phyloP scores from a whole-genome alignment of 2,329 filamentous ascomycete species.

The Trichoderma simmonsii region DNA sequence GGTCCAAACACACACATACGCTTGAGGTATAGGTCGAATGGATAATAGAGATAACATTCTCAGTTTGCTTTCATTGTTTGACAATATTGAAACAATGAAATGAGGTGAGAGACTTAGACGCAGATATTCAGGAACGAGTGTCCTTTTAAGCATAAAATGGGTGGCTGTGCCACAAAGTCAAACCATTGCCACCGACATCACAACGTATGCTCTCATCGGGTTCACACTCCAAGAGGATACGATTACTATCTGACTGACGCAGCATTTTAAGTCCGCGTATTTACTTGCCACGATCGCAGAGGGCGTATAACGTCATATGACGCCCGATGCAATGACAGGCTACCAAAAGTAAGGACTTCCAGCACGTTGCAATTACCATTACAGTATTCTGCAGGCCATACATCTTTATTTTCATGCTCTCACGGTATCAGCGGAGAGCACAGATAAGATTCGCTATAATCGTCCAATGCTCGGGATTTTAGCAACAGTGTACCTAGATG shows the following conservation, averaged over 20 bases:
- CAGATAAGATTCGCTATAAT: background rate
- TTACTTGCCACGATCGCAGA: background rate
- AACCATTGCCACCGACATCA: constrained; percentile 12
- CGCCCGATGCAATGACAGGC: background rate
- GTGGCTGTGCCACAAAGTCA: constrained; percentile 8
- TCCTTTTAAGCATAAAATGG: constrained; percentile 10
- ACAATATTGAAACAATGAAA: background rate
- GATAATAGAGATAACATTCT: background rate
- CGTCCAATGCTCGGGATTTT: background rate
- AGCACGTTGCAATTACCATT: background rate
- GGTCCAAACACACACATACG: background rate
- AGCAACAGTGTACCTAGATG: background rate
- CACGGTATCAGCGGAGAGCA: background rate
- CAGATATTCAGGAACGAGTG: background rate
- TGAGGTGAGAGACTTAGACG: background rate
- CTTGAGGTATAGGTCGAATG: background rate
- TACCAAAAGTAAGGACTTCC: background rate
- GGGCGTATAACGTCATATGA: background rate
- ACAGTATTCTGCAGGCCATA: background rate
- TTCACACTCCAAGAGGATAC: background rate
- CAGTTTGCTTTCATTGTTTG: background rate
- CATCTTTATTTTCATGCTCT: background rate
- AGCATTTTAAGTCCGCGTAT: background rate
- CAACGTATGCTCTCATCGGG: background rate
- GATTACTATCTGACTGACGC: background rate